Conservation (phyloP, 495 filamentous ascomycete genomes). For the Hypoxylon lenormandii region DNA sequence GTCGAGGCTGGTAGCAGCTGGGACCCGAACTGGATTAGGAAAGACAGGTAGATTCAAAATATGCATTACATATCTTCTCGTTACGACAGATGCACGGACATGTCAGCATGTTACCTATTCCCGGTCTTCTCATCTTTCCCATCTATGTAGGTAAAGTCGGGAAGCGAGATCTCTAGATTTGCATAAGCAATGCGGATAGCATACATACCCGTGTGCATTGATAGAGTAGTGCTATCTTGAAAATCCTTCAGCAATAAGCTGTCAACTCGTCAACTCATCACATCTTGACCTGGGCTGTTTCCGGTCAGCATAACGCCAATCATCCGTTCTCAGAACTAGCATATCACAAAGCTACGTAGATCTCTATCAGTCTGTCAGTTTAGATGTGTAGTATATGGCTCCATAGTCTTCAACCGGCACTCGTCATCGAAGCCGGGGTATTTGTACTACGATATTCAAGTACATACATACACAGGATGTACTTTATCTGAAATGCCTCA, state of each 20-base stretch:
- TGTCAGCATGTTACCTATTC: constrained; percentile 6
- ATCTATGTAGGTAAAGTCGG: not conserved
- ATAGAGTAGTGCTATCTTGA: not conserved
- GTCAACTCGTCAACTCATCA: constrained; percentile 6
- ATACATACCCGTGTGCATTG: constrained; percentile 10
- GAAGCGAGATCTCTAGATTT: constrained; percentile 22
- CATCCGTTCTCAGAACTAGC: not conserved
- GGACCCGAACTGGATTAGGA: constrained; percentile 37
- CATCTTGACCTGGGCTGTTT: not conserved
- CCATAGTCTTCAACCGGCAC: constrained; percentile 18
- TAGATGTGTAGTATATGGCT: not conserved
- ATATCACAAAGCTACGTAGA: constrained; percentile 3
- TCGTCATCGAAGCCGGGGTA: constrained; percentile 17
- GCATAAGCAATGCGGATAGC: constrained; percentile 30
- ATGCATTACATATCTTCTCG: constrained; percentile 23
- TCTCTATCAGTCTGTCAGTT: not conserved
- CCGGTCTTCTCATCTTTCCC: not conserved
- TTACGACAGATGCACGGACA: constrained; percentile 27
- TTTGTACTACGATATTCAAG: constrained; percentile 23
- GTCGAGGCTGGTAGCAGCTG: constrained; percentile 45
- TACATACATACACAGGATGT: constrained; percentile 14
- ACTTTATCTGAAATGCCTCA: constrained; percentile 47
- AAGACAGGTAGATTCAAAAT: constrained; percentile 31
- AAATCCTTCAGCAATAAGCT: constrained; percentile 1
- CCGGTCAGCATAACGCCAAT: constrained; percentile 1